These are phyloP conservation scores for Cladophialophora yegresii DNA, from an alignment of 2,329 filamentous ascomycete genomes.

Conservation along the genomic window DNA sequence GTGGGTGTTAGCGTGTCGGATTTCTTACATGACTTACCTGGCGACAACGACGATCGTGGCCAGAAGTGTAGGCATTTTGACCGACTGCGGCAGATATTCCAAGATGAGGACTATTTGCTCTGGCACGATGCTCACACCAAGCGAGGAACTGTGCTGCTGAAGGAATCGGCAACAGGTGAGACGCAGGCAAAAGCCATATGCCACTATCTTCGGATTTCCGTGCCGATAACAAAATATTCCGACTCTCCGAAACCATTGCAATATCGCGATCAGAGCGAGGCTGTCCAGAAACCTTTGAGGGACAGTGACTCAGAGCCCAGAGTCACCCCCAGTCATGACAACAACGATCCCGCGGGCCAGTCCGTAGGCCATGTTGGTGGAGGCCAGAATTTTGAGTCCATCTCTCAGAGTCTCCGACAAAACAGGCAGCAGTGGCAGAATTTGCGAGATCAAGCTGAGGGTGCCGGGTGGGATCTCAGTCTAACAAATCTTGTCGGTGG, in stretches of 20 bases:
- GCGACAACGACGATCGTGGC: neutral
- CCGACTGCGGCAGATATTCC: conserved; percentile 50
- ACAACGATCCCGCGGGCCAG: conserved; percentile 1
- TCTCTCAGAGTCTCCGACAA: conserved; percentile 25
- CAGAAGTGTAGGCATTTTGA: neutral
- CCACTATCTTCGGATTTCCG: conserved; percentile 50
- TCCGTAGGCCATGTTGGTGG: neutral
- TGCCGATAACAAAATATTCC: conserved; percentile 34
- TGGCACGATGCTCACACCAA: conserved; percentile 52
- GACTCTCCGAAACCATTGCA: neutral
- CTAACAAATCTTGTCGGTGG: conserved; percentile 30
- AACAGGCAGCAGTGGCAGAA: conserved; percentile 24
- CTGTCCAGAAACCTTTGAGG: too few relatives aligned
- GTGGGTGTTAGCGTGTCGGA: conserved; percentile 24
- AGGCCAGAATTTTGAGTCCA: neutral
- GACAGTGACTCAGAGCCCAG: neutral
- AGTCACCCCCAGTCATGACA: neutral
- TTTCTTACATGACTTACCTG: conserved; percentile 20
- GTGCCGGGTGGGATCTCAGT: conserved; percentile 32
- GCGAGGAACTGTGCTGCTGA: conserved; percentile 63
- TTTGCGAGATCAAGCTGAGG: conserved; percentile 19
- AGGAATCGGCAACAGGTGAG: conserved; percentile 54
- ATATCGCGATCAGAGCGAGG: neutral
- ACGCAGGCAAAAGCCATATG: conserved; percentile 64
- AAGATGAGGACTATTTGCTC: conserved; percentile 61